These are phyloP conservation scores for Emericellopsis atlantica DNA, from an alignment of 2,329 filamentous ascomycete genomes.

Conservation along the genomic window DNA sequence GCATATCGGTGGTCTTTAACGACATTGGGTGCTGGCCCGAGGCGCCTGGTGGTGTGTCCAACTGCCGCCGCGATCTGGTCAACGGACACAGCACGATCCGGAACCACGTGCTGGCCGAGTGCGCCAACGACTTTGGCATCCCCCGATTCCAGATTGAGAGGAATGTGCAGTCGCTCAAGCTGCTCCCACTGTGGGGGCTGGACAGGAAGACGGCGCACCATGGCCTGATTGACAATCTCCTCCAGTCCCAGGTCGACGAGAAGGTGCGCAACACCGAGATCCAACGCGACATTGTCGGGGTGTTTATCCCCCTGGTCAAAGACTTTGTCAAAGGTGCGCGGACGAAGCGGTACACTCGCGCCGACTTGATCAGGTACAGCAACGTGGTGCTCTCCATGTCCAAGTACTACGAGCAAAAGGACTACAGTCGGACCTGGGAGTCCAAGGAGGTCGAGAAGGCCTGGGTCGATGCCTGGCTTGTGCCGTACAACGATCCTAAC, in stretches of 20 bases:
- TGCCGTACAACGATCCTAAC: conserved; percentile 27
- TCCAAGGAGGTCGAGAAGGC: conserved; percentile 29
- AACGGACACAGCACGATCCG: conserved; percentile 38
- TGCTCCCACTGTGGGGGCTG: conserved; percentile 40
- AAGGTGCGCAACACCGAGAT: conserved; percentile 25
- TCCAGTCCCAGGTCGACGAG: conserved; percentile 36
- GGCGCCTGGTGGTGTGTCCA: conserved; percentile 40
- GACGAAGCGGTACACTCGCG: conserved; percentile 25
- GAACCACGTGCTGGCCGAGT: conserved; percentile 41
- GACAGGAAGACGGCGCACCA: conserved; percentile 38
- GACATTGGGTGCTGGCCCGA: conserved; percentile 41
- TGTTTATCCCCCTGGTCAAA: conserved; percentile 39
- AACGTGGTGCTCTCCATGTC: conserved; percentile 35
- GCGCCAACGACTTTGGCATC: conserved; percentile 40
- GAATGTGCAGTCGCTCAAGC: conserved; percentile 39
- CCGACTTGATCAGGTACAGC: conserved; percentile 29
- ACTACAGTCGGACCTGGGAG: conserved; percentile 36
- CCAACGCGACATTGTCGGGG: conserved; percentile 32
- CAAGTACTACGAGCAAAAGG: conserved; percentile 36
- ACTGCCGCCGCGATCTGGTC: conserved; percentile 40
- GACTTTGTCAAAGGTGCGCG: conserved; percentile 35
- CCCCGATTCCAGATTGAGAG: conserved; percentile 42
- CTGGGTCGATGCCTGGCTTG: conserved; percentile 36
- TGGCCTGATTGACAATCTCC: conserved; percentile 38
- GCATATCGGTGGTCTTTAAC: conserved; percentile 35